Conservation (phyloP, 2,329 filamentous ascomycete genomes). For the Coniochaeta sp. region DNA sequence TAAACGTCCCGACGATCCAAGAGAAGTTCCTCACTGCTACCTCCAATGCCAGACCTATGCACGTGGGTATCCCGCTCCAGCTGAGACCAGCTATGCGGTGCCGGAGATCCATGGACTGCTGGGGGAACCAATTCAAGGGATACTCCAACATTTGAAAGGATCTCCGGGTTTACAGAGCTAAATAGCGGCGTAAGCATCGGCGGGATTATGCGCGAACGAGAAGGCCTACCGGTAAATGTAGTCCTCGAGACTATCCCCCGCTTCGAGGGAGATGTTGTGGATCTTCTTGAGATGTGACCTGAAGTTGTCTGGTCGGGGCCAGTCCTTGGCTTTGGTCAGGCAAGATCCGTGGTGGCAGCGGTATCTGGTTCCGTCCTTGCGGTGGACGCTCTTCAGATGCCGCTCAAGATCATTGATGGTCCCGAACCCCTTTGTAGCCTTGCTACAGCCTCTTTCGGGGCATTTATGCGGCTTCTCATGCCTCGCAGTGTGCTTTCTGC, state of each 20-base stretch:
- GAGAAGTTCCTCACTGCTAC: neutral
- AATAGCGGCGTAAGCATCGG: neutral
- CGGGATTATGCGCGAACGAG: neutral
- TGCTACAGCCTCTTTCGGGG: conserved; percentile 43
- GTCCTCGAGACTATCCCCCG: conserved; percentile 28
- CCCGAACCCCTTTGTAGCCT: conserved; percentile 55
- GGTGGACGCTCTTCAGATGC: conserved; percentile 67
- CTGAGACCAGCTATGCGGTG: neutral
- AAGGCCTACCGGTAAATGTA: neutral
- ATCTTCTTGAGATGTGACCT: conserved; percentile 67
- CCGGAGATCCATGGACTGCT: neutral
- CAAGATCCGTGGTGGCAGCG: conserved; percentile 53
- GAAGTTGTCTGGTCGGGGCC: conserved; percentile 83
- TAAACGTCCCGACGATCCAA: neutral
- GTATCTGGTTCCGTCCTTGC: conserved; percentile 43
- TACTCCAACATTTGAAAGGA: neutral
- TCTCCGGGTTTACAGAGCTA: neutral
- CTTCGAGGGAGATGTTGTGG: conserved; percentile 38
- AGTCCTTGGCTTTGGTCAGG: conserved; percentile 55
- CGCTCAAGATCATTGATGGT: conserved; percentile 76
- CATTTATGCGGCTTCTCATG: conserved; percentile 65
- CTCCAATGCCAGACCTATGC: neutral
- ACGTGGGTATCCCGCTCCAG: neutral
- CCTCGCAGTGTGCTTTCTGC: conserved; percentile 66
- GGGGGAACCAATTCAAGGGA: neutral